Conservation (phyloP, 257 asterid genomes). For the Cruciata laevipes region DNA sequence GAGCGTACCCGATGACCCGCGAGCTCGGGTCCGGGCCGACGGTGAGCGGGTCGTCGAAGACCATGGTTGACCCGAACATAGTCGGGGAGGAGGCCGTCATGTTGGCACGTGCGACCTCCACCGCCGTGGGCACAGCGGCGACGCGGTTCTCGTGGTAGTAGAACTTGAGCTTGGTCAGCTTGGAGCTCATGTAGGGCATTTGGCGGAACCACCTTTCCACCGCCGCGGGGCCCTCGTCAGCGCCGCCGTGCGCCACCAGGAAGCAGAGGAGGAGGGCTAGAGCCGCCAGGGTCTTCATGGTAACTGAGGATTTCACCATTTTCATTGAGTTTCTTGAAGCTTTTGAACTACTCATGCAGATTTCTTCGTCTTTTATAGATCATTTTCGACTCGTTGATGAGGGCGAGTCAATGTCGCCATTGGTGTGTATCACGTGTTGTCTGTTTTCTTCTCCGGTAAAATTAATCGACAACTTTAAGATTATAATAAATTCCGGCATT, state of each 20-base stretch:
- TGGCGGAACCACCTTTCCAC: constrained; percentile 13
- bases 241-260: background rate
- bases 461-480: too few relatives aligned
- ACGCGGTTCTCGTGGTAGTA: constrained; percentile 56
- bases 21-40: constrained; percentile 36
- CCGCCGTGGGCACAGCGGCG: constrained; percentile 43
- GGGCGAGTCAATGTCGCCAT: too few relatives aligned
- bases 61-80: constrained; percentile 33
- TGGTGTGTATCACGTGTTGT: background rate
- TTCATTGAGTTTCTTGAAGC: background rate
- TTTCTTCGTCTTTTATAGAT: too few relatives aligned
- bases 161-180: constrained; percentile 46
- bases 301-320: background rate
- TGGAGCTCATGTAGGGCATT: constrained; percentile 30
- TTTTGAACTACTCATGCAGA: background rate
- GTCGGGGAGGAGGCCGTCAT: constrained; percentile 24
- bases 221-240: background rate
- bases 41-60: constrained; percentile 58
- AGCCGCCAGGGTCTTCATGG: background rate
- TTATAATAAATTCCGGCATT: too few relatives aligned
- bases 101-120: constrained; percentile 35
- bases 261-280: background rate
- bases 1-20: constrained; percentile 9
- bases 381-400: too few relatives aligned
- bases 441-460: background rate